Evolutionary conservation across 768 basidiomycete species (phyloP), one percentile per base, ranked within the genome.

Genomic region (Trametes gibbosa): DNA sequence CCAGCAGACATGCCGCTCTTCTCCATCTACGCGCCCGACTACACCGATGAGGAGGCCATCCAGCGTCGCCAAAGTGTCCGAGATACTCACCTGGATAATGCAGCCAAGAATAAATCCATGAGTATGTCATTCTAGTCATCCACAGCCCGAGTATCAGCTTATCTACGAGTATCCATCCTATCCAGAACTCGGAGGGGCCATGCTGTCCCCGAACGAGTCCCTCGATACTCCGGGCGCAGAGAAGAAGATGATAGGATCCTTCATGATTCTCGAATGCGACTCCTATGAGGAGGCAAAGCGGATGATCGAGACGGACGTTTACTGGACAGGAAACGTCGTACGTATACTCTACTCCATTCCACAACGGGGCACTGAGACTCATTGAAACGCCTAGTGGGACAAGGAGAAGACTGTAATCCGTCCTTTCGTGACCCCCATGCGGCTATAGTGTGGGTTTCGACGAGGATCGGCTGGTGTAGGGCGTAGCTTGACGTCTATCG

Each of bases 1-100:
- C 4, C 2, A 39, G 24, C 16, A 21, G 35, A 49, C 7, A 62
- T 62, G 61, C 61, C 61, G 9, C 47, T 50, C 32, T 85, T 84
- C 68, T 64, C 86, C 48, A 81, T 89, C 41, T 88, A 82, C 65
- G 85, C 86, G 1, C 87, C 86, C 6, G 88, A 90, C 66, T 81
- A 78, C 64, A 81, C 81, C 21, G 84, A 86, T 50, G 75, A 77
- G 50, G 86, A 79, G 5, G 80, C 82, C 7, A 78, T 83, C 45
- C 76, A 77, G n/a, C 78, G 79, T n/a, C 78, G 88, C 39, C 73
- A 86, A 59, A 76, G 78, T 1, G 83, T 88, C 7, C 76, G 87
- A 42, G 62, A 73, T 6, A 64, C 71, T 39, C 88, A 90, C 68
- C 69, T 86, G 12, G 76, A 73, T 45, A 72, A 59, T 10, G 81